Percentiles rank a stretch among this genome's conserved stretches.
These are phyloP conservation scores for Panicum virgatum DNA, from an alignment of 202 grass and related monocot genomes.

Conservation along the genomic window DNA sequence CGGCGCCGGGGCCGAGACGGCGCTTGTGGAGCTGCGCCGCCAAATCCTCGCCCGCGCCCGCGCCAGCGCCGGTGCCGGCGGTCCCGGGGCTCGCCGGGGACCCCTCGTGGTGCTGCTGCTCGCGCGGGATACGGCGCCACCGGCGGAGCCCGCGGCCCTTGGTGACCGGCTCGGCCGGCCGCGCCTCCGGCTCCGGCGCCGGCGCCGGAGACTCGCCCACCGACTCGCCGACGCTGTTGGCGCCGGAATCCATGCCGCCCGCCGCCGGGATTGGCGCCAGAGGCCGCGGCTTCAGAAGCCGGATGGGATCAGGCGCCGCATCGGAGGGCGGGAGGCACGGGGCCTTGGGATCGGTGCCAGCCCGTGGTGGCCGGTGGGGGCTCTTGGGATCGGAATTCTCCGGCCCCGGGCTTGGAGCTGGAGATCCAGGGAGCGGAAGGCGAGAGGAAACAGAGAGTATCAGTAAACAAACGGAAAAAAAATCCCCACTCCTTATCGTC, in stretches of 20 bases:
- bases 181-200: neutral
- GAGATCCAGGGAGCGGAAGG: constrained; percentile 48
- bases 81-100: constrained; percentile 33
- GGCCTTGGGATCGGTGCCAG: constrained; percentile 25
- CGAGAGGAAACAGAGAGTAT: constrained; percentile 38
- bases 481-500: constrained; percentile 4
- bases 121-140: constrained; percentile 82
- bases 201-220: constrained; percentile 42
- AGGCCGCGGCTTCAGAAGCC: constrained; percentile 5
- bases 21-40: constrained; percentile 68
- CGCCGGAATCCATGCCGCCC: constrained; percentile 52
- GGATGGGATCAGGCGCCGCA: constrained; percentile 28
- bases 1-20: constrained; percentile 32
- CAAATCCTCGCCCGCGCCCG: constrained; percentile 37
- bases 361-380: neutral
- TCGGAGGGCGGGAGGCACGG: neutral
- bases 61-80: neutral
- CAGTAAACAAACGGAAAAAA: constrained; percentile 37
- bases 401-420: constrained; percentile 26
- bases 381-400: constrained; percentile 17
- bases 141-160: constrained; percentile 78
- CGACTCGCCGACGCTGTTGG: constrained; percentile 45
- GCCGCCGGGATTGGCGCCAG: constrained; percentile 26
- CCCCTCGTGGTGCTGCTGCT: constrained; percentile 49
- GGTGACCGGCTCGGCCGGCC: neutral